Evolutionary conservation across 441 rosid species (phyloP), one percentile per base, ranked within the genome.

Genomic region (Euphorbia corollata): DNA sequence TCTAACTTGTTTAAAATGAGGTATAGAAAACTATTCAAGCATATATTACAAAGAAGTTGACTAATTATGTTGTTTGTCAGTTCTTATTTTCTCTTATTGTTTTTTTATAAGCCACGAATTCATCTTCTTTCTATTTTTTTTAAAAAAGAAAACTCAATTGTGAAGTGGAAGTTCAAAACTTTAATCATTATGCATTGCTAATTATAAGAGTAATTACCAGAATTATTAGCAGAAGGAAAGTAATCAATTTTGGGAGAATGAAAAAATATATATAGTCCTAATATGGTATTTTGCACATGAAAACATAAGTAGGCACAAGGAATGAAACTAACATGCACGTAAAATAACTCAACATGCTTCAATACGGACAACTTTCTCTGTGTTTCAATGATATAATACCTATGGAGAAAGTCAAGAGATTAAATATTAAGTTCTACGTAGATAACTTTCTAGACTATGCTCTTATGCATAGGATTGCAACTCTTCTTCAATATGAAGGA

Each of bases 391-490:
- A 64, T 19, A 51, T 5, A 0, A 51, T 34, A 62, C 47, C 30
- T 11, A 64, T 1, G 13, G 59, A 50, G 32, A 53, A 20, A 65
- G 20, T 23, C 36, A 32, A 18, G 22, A 20, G n/a, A 34, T 45
- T 13, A 54, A 36, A 11, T 12, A 32, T 22, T 34, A 65, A 38
- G 48, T 34, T 32, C 50, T 50, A 50, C 30, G 38, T 34, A 12
- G 36, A 64, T 51, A 11, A 32, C 19, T 54, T 66, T 38, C 23
- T 22, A 20, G 30, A 12, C 22, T 55, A 3, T 54, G 8, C 34
- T 38, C 32, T 38, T 48, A 66, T 36, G 22, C 15, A 66, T 20
- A 66, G 27, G 56, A 55, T 20, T 18, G 54, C 61, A 66, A 66
- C 36, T 65, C 38, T 54, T 62, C 64, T 62, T 62, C 36, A 39